Evolutionary conservation across 2,329 filamentous ascomycete genomes (phyloP).

Genomic region (Aspergillus nomiae): DNA sequence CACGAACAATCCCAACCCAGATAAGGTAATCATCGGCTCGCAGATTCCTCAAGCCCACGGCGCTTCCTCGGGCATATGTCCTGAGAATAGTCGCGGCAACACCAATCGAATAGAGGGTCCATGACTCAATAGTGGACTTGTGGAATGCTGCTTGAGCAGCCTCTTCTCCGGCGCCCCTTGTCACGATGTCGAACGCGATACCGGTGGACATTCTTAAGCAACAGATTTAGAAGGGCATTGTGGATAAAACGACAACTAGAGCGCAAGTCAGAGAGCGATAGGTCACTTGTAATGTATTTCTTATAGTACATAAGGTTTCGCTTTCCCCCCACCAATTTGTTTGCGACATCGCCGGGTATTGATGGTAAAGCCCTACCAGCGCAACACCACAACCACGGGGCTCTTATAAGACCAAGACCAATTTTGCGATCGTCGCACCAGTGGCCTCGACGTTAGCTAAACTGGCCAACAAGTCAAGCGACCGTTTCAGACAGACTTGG

Average conservation of each 20-base stretch:
- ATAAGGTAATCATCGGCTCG: slow-evolving; percentile 58
- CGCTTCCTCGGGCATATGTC: slow-evolving; percentile 36
- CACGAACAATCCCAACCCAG: slow-evolving; percentile 51
- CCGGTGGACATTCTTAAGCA: slow-evolving; percentile 7
- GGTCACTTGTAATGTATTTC: background rate
- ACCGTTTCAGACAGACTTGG: background rate
- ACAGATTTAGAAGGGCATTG: background rate
- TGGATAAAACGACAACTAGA: background rate
- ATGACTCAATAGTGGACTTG: slow-evolving; percentile 23
- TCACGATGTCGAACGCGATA: background rate
- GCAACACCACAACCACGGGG: background rate
- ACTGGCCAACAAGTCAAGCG: background rate
- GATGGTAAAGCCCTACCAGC: background rate
- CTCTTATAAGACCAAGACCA: background rate
- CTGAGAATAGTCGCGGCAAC: slow-evolving; percentile 34
- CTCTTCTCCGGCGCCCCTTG: slow-evolving; percentile 10
- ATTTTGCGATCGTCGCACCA: background rate
- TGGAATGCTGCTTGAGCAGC: slow-evolving; percentile 18
- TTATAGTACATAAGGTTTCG: background rate
- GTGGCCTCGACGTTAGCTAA: background rate
- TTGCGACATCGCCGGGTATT: background rate
- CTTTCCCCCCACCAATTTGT: background rate
- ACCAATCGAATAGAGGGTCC: slow-evolving; percentile 29
- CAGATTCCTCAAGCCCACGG: slow-evolving; percentile 27
- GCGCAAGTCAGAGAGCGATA: background rate